Percentiles rank a stretch among this genome's conserved stretches.
Conservation (phyloP, 768 basidiomycete genomes). For the Tubosaeta brunneosetosa region DNA sequence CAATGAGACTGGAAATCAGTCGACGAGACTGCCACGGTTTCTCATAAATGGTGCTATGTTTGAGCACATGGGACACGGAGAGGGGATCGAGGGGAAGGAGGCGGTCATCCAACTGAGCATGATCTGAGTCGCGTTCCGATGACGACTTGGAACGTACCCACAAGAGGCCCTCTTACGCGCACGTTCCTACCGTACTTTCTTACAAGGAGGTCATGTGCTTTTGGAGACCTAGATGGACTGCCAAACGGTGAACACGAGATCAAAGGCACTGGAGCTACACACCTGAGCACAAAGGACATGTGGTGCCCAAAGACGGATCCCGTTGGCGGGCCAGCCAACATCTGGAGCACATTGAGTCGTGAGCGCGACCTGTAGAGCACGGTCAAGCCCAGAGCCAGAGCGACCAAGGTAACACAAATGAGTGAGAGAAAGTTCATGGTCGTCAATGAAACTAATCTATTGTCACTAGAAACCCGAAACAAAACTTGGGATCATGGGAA, state of each 20-base stretch:
- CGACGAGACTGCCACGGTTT: constrained; percentile 80
- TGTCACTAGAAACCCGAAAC: constrained; percentile 22
- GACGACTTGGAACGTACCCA: constrained; percentile 35
- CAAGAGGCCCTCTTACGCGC: constrained; percentile 64
- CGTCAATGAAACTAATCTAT: background rate
- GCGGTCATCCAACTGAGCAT: constrained; percentile 65
- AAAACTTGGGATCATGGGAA: constrained; percentile 29
- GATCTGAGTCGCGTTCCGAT: constrained; percentile 9
- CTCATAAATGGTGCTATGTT: constrained; percentile 67
- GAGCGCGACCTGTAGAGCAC: constrained; percentile 22
- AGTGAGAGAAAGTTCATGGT: background rate
- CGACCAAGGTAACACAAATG: background rate
- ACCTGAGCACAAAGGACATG: constrained; percentile 56
- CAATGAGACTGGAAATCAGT: constrained; percentile 73
- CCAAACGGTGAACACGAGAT: background rate
- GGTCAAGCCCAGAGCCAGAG: constrained; percentile 16
- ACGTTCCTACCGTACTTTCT: constrained; percentile 65
- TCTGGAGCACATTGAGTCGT: constrained; percentile 42
- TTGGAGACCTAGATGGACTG: constrained; percentile 52
- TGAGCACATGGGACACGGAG: constrained; percentile 69
- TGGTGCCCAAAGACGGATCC: constrained; percentile 49
- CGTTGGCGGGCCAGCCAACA: constrained; percentile 58
- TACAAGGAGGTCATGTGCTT: constrained; percentile 49
- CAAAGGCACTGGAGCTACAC: constrained; percentile 17
- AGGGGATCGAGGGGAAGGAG: constrained; percentile 78